These are phyloP conservation scores for Aspergillus aculeatus DNA, from an alignment of 2,329 filamentous ascomycete genomes.

Conservation along the genomic window DNA sequence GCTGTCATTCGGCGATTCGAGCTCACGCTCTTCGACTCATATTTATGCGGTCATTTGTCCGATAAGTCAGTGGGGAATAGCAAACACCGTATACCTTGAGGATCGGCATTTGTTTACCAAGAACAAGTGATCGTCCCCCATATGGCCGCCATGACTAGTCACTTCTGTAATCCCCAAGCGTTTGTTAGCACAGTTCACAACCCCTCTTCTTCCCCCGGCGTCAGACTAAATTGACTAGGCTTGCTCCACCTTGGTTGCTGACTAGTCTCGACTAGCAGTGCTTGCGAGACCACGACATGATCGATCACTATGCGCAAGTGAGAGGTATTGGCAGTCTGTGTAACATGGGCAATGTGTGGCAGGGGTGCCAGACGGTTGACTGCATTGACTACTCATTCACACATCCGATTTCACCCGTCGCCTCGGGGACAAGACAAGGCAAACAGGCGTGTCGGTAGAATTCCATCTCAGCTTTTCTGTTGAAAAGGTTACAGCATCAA, in stretches of 20 bases:
- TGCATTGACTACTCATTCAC: not conserved
- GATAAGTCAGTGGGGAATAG: not conserved
- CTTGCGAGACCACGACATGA: not conserved
- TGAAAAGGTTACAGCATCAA: not conserved
- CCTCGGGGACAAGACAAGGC: not conserved
- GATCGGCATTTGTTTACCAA: not conserved
- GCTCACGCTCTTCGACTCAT: not conserved
- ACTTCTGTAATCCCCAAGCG: not conserved
- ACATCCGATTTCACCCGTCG: not conserved
- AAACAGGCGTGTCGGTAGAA: not conserved
- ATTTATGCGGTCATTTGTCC: not conserved
- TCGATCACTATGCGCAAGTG: not conserved
- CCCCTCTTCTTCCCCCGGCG: not conserved
- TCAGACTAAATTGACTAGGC: not conserved
- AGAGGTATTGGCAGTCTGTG: not conserved
- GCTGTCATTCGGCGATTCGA: not conserved
- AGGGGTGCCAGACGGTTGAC: constrained; percentile 4
- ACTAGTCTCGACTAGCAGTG: not conserved
- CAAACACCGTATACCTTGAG: not conserved
- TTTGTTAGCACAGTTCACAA: not conserved
- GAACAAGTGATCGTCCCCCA: not conserved
- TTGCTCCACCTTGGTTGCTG: not conserved
- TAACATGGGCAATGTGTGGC: not conserved
- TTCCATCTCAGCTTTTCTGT: not conserved
- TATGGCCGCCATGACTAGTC: not conserved